Evolutionary conservation across 148 eudicot species (phyloP), one percentile per base, ranked within the genome.

Genomic region (Rhododendron kiyosumense): DNA sequence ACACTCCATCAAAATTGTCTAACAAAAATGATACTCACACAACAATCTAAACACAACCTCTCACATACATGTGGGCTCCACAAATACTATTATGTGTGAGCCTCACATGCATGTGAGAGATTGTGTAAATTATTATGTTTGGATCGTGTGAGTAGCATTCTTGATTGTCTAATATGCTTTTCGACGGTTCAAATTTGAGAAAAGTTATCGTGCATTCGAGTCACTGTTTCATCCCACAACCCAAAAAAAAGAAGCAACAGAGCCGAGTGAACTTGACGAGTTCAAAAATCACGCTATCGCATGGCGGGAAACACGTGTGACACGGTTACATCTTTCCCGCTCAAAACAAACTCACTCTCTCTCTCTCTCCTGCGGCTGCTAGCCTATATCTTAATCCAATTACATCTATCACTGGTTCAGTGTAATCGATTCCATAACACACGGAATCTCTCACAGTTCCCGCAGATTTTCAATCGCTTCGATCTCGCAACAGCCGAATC

Each of bases 301-400:
- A 46, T 46, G 81, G 81, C 81, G 81, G 36, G 36, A 46, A 78
- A 43, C 9, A 30, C 85, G 14, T 51, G 69, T 43, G 85, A 65
- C 12, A 12, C 38, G 13, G 22, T 48, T 80, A 15, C 41, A 49
- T 80, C 20, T 81, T 49, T 81, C 61, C 65, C 69, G 69, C 69
- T 81, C 38, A 45, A 69, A 83, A 41, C 26, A 28, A 12, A 69
- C 43, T 5, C 43, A 5, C 43, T 41, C 43, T n/a, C n/a, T 17
- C 63, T 51, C 63, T 51, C 46, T 11, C 18, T 9, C 18, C 30
- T 13, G 49, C 48, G 30, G 48, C 48, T 11, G 26, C 51, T 9
- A 7, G 49, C 45, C 32, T n/a, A 46, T n/a, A 24, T 22, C 48
- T 41, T 43, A 43, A 46, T n/a, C 57, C 4, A 26, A n/a, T 46